Conservation (phyloP, 2,329 filamentous ascomycete genomes). For the Beauveria asiatica region DNA sequence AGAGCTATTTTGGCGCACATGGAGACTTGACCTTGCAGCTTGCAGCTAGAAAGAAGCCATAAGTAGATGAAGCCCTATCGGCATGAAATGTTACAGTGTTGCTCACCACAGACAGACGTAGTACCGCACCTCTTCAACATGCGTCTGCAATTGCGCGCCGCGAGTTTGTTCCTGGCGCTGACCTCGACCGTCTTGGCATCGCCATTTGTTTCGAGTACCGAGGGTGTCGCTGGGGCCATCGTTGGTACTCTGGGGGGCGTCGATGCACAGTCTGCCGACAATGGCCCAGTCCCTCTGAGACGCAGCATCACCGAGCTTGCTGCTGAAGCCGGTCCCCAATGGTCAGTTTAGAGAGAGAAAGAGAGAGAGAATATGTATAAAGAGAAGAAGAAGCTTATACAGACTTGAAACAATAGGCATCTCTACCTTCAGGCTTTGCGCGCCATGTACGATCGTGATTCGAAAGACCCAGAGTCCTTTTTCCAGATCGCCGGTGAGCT, state of each 20-base stretch:
- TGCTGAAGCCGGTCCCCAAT: constrained; percentile 32
- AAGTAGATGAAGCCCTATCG: not conserved
- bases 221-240: not conserved
- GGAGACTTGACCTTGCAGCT: not conserved
- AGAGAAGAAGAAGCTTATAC: not conserved
- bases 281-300: constrained; percentile 30
- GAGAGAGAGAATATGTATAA: not conserved
- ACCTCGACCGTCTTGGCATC: not conserved
- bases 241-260: not conserved
- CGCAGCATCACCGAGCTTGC: constrained; percentile 40
- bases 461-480: constrained; percentile 37
- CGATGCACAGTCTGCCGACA: not conserved
- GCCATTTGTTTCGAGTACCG: not conserved
- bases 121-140: not conserved
- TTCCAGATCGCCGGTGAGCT: constrained; percentile 40
- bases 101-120: not conserved
- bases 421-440: constrained; percentile 39
- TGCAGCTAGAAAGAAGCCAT: not conserved
- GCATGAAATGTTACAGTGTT: not conserved
- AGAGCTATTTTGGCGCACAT: not conserved
- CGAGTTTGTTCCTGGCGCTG: not conserved
- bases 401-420: constrained; percentile 28
- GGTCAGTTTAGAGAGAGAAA: constrained; percentile 17
- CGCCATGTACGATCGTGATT: constrained; percentile 32
- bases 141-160: not conserved